A percentile compares a stretch with the other conserved stretches of the same genome.
Conservation (phyloP, 495 filamentous ascomycete genomes). For the Cladorrhinum samala region DNA sequence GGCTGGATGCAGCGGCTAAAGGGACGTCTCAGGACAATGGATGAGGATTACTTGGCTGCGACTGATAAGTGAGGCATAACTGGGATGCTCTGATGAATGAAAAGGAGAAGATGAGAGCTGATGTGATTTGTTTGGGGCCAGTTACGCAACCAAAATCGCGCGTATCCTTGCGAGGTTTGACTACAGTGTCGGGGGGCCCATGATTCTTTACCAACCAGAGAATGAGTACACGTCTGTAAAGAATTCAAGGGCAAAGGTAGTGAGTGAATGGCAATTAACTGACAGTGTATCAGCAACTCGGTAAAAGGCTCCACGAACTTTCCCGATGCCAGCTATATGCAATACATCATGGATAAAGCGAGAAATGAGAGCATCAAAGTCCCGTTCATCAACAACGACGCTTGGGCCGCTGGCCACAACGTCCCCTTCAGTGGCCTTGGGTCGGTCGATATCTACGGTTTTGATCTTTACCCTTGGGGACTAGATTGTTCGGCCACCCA, state of each 20-base stretch:
- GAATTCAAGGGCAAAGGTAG: not conserved
- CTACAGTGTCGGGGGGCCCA: constrained; percentile 71
- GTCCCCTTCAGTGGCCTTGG: constrained; percentile 59
- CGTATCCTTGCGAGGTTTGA: constrained; percentile 64
- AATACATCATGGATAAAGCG: constrained; percentile 61
- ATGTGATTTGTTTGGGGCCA: too few species aligned
- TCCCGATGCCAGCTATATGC: constrained; percentile 61
- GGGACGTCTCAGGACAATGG: constrained; percentile 53
- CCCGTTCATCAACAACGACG: constrained; percentile 74
- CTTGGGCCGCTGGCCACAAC: constrained; percentile 49
- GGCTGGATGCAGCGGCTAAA: constrained; percentile 54
- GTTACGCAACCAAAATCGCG: constrained; percentile 49
- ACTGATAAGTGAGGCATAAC: constrained; percentile 54
- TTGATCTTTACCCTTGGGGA: constrained; percentile 67
- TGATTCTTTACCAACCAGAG: constrained; percentile 74
- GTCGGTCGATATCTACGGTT: constrained; percentile 68
- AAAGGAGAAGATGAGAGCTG: too few species aligned
- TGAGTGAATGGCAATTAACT: not conserved
- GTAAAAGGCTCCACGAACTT: constrained; percentile 18
- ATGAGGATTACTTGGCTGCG: constrained; percentile 56
- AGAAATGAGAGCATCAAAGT: constrained; percentile 64
- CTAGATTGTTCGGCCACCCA: constrained; percentile 56
- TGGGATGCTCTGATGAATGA: too few species aligned
- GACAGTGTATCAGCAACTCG: not conserved
- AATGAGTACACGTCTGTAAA: constrained; percentile 62